A percentile compares a stretch with the other conserved stretches of the same genome.
These are phyloP conservation scores for Phaeosphaeriaceae sp. DNA, from an alignment of 2,329 filamentous ascomycete species.

Conservation along the genomic window DNA sequence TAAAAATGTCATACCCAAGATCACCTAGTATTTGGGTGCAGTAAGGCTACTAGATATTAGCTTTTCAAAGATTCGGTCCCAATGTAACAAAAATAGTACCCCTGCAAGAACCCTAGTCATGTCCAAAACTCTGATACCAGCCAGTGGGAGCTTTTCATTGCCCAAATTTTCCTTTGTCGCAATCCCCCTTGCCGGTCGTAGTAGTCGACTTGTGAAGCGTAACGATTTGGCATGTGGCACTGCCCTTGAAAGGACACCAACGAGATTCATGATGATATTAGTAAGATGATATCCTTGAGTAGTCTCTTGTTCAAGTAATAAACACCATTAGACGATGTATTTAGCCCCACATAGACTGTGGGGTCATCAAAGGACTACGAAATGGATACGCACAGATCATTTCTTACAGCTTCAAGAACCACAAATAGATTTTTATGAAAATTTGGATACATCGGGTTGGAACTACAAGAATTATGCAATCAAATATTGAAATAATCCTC, in stretches of 20 bases:
- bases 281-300: conserved; percentile 3
- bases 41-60: conserved; percentile 72
- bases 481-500: too few species aligned
- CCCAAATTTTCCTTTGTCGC: conserved; percentile 48
- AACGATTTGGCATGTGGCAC: conserved; percentile 2
- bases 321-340: conserved; percentile 4
- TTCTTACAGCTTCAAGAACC: neutral
- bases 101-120: conserved; percentile 96
- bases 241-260: conserved; percentile 11
- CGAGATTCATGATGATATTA: conserved; percentile 22
- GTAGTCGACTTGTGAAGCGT: conserved; percentile 1
- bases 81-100: conserved; percentile 60
- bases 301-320: conserved; percentile 19
- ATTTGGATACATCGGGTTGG: conserved; percentile 17
- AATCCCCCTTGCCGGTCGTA: conserved; percentile 36
- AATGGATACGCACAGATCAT: conserved; percentile 19
- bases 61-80: neutral
- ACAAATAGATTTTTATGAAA: neutral
- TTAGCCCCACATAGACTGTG: conserved; percentile 40
- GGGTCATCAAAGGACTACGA: conserved; percentile 21
- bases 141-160: conserved; percentile 69
- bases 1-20: conserved; percentile 69
- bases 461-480: conserved; percentile 5
- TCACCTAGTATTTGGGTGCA: conserved; percentile 97
- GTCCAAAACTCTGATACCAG: conserved; percentile 87